Evolutionary conservation across 192 early-diverging fungal genomes (phyloP).

Genomic region (Bifiguratus adelaidae): DNA sequence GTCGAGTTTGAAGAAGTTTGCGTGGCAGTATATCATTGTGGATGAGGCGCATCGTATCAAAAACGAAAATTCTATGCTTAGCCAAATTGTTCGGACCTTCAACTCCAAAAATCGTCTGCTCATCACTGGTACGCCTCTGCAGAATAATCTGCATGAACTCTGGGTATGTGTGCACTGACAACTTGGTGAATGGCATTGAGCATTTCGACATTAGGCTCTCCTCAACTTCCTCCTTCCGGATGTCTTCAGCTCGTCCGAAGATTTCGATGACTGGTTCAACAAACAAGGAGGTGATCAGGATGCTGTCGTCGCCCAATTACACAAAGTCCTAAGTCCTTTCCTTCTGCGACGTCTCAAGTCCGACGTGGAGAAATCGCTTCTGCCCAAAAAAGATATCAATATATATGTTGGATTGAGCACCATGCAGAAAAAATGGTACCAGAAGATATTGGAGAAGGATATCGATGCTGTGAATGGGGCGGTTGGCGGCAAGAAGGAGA

Average conservation of each 20-base stretch:
- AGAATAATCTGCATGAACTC: slow-evolving; percentile 98
- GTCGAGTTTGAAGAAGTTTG: slow-evolving; percentile 65
- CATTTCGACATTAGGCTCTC: slow-evolving; percentile 40
- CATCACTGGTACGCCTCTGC: slow-evolving; percentile 92
- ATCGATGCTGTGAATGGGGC: slow-evolving; percentile 93
- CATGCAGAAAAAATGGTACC: slow-evolving; percentile 97
- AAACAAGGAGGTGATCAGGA: slow-evolving; percentile 64
- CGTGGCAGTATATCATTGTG: slow-evolving; percentile 87
- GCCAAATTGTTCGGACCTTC: slow-evolving; percentile 89
- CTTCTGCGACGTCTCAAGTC: slow-evolving; percentile 84
- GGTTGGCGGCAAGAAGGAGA: slow-evolving; percentile 58
- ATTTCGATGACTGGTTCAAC: slow-evolving; percentile 94
- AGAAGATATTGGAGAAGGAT: slow-evolving; percentile 90
- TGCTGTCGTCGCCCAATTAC: slow-evolving; percentile 44
- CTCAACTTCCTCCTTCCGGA: slow-evolving; percentile 97
- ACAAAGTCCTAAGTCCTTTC: slow-evolving; percentile 67
- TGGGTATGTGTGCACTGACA: slow-evolving; percentile 44
- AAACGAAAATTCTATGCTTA: slow-evolving; percentile 95
- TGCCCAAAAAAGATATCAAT: slow-evolving; percentile 92
- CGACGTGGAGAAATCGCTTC: slow-evolving; percentile 91
- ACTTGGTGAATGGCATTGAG: not conserved
- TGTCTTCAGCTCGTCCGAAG: slow-evolving; percentile 87
- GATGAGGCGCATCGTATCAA: slow-evolving; percentile 98
- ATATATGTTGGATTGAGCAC: slow-evolving; percentile 86
- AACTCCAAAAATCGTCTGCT: slow-evolving; percentile 79